A percentile compares a stretch with the other conserved stretches of the same genome.
These are phyloP conservation scores for Eimeria necatrix DNA, from an alignment of 169 alveolate species.

Conservation along the genomic window DNA sequence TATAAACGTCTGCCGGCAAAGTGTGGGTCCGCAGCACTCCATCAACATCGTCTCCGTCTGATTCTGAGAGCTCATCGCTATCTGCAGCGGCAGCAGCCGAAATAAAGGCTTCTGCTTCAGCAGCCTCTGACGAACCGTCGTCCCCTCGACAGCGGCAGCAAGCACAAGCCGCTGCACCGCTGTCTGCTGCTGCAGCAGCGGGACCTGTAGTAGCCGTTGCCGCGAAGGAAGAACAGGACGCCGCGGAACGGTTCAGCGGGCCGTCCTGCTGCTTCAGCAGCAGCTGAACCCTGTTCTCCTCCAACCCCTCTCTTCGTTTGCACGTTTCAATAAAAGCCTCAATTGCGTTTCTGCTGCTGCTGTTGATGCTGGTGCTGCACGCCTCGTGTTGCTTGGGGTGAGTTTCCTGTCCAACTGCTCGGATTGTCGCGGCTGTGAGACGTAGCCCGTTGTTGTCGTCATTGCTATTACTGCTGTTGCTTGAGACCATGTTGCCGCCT, in stretches of 20 bases:
- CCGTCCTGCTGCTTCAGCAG: not conserved
- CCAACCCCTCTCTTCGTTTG: not conserved
- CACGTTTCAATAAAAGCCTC: not conserved
- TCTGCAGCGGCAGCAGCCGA: constrained; percentile 15
- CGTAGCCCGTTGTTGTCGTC: not conserved
- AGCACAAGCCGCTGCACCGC: not conserved
- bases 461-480: not conserved
- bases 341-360: constrained; percentile 16
- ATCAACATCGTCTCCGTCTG: constrained; percentile 63
- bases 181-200: constrained; percentile 45
- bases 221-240: not conserved
- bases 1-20: constrained; percentile 31
- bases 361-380: not conserved
- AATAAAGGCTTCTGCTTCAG: not conserved
- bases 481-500: constrained; percentile 15
- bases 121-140: not conserved
- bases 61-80: constrained; percentile 10
- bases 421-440: constrained; percentile 15
- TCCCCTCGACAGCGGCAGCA: constrained; percentile 43
- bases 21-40: constrained; percentile 57
- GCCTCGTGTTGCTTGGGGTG: not conserved
- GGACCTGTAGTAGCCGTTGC: not conserved
- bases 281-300: constrained; percentile 33
- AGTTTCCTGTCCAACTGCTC: constrained; percentile 8
- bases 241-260: not conserved